Evolutionary conservation across 257 asterid genomes (phyloP).

Genomic region (Lithospermum erythrorhizon): DNA sequence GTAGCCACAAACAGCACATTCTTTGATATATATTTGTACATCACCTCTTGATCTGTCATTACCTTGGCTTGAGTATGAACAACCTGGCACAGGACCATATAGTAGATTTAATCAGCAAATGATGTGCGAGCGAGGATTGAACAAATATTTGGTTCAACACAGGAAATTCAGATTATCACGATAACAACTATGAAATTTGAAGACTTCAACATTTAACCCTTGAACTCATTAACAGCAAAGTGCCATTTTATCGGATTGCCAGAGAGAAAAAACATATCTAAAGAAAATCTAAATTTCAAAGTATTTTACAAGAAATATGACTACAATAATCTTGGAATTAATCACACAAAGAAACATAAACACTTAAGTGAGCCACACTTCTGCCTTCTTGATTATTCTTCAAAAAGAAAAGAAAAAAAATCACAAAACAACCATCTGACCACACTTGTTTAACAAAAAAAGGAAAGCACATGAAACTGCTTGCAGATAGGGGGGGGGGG

Average conservation of each 20-base stretch:
- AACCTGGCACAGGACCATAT: slow-evolving; percentile 28
- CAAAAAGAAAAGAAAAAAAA: no score
- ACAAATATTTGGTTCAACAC: no score
- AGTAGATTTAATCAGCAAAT: not conserved
- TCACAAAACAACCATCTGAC: not conserved
- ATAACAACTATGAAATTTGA: not conserved
- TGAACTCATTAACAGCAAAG: no score
- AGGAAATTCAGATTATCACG: no score
- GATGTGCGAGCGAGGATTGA: not conserved
- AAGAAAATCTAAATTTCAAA: no score
- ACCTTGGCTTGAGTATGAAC: slow-evolving; percentile 98
- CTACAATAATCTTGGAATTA: no score
- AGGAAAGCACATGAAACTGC: not conserved
- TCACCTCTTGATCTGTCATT: slow-evolving; percentile 80
- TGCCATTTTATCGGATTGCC: not conserved
- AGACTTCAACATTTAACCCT: not conserved
- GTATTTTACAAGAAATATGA: no score
- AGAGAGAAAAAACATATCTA: not conserved
- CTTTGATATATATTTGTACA: slow-evolving; percentile 84
- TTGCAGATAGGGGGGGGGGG: not conserved
- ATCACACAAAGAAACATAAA: not conserved
- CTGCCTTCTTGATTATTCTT: not conserved
- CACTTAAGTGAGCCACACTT: not conserved
- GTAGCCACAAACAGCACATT: slow-evolving; percentile 82
- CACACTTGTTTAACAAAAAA: no score